Evolutionary conservation across 441 rosid species (phyloP), one percentile per base, ranked within the genome.

Genomic region (Populus hybrid): DNA sequence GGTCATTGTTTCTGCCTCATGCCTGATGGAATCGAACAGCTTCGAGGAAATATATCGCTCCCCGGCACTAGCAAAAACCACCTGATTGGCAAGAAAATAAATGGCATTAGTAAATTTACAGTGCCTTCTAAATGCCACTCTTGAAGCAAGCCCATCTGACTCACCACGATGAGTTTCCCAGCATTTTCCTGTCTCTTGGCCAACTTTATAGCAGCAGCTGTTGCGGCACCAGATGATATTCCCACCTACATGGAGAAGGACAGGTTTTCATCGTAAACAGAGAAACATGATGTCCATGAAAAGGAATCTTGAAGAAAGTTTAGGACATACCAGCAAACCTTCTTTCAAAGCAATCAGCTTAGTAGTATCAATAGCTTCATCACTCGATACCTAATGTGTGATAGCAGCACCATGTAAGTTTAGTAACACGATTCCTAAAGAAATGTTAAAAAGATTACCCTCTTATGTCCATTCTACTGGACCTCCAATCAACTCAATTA

Each of bases 291-390:
- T 12, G 18, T 61, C 16, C 16, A 21, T 16, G 26, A 53, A 9
- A 6, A 16, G 18, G 24, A 12, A 72, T 75, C n/a, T 73, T 77
- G 8, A 56, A 64, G 20, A 14, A 40, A 7, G 11, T 40, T 35
- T 7, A 24, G 35, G 8, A 72, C 72, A 70, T 81, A 93, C 96
- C 88, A 92, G 84, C 79, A 92, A 85, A 72, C 98, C 97, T 83
- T 92, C 98, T 76, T 86, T 90, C 80, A 82, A 78, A 14, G 95
- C 86, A 75, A 94, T 87, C 80, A 86, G 84, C 82, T 82, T 91
- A 1, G 97, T 86, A 42, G 95, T 89, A 82, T 90, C 97, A 45
- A 93, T 86, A 18, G 97, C 97, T 82, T 91, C 97, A 71, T 89
- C 91, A 64, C 97, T 77, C 9, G 92, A 69, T 77, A 94, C 86